A percentile compares a stretch with the other conserved stretches of the same genome.
phyloP scores from a whole-genome alignment of 495 filamentous ascomycete genomes.

The Hypoxylon lienhwacheense region DNA sequence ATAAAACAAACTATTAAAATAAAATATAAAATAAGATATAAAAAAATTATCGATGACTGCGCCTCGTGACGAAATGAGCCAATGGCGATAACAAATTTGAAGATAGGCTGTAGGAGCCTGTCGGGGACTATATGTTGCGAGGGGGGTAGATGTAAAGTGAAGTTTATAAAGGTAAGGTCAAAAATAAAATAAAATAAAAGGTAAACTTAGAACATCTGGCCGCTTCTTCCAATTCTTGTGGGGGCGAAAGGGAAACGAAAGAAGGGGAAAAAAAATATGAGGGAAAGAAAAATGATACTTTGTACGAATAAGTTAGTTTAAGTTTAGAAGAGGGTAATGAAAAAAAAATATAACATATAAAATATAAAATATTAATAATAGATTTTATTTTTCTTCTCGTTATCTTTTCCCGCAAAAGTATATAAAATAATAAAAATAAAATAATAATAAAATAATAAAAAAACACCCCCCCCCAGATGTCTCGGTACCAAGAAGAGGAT shows the following conservation, averaged over 20 bases:
- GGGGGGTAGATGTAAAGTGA: constrained; percentile 27
- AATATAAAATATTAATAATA: constrained; percentile 12
- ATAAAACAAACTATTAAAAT: too few species aligned
- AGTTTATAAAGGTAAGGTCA: too few species aligned
- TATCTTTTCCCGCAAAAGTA: constrained; percentile 8
- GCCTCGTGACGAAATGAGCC: constrained; percentile 34
- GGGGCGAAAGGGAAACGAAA: constrained; percentile 1
- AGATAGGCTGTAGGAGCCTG: constrained; percentile 36
- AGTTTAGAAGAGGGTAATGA: background rate
- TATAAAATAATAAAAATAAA: too few species aligned
- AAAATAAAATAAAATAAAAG: too few species aligned
- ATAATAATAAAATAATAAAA: too few species aligned
- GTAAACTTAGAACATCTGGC: constrained; percentile 39
- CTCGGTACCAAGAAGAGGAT: constrained; percentile 17
- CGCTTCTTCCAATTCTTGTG: constrained; percentile 13
- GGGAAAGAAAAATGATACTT: too few species aligned
- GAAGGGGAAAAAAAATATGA: background rate
- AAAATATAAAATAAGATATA: too few species aligned
- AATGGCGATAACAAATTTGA: constrained; percentile 35
- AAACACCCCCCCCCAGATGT: too few species aligned
- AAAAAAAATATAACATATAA: constrained; percentile 4
- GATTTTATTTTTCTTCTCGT: constrained; percentile 9
- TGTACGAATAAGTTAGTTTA: too few species aligned
- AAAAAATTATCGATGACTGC: constrained; percentile 26
- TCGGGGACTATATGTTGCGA: constrained; percentile 27